Base-by-base conservation (phyloP, 2,329 filamentous ascomycete genomes). In the Triangularia setosa region DNA sequence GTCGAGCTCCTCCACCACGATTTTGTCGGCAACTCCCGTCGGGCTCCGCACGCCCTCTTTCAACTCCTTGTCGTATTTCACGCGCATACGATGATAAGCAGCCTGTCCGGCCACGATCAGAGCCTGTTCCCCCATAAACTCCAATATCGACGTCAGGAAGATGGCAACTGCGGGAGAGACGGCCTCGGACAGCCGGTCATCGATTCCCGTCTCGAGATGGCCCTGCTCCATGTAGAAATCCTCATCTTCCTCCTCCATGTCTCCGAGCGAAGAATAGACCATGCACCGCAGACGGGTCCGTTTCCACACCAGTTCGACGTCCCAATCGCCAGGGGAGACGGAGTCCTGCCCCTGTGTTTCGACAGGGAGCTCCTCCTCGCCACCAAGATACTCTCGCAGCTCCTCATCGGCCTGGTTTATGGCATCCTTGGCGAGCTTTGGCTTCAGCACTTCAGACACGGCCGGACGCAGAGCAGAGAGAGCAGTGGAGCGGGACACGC, bases 201-300 rank as follows among this genome's bases (percentile, higher is more conserved):
- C 80, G 24, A 78, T 79, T 0, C 82, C 81, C 57, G 83, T 80
- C 40, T 87, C 85, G 11, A 94, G 81, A 48, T 91, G 86, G 64
- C 95, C 92, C 71, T 92, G 87, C 68, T 93, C 88, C 74, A 96
- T 90, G 73, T 92, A 92, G 59, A 88, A 87, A 73, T 97, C 94
- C 76, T 98, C 95, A 69, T 99, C 95, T 70, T 98, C 93, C 78
- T 99, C 95, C 76, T 99, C 96, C 84, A 99, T 88, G 73, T 99
- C 94, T 54, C 95, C 95, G 6, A 99, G 81, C 8, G 95, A 93
- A 8, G 93, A 98, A 75, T 98, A 98, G 23, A 99, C 94, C 95
- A 99, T 99, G 76, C 95, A 97, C 66, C 95, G 87, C 72, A 99
- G 79, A 62, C 95, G 87, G 0, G 93, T 95, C 69, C 95, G 86